Evolutionary conservation across 2,329 filamentous ascomycete species (phyloP), one percentile per base, ranked within the genome.

Genomic region (Lecanoromycetidae sp.): DNA sequence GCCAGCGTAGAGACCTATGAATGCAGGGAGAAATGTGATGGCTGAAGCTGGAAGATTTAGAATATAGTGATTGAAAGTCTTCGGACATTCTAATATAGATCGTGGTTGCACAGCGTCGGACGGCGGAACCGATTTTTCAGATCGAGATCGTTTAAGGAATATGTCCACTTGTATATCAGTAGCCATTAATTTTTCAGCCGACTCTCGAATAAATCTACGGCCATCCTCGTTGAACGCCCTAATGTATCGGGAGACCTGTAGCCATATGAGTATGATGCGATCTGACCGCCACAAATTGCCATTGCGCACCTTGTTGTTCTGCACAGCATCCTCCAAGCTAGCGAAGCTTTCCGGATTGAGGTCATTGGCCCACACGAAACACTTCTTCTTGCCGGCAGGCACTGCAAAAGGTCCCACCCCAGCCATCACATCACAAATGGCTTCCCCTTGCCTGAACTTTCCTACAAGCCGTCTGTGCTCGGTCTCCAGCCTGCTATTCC

Each of bases 351-450:
- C 84, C 0, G 90, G 90, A 61, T 98, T 98, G 61, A 95, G 80
- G 63, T 98, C 91, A 65, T 96, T 98, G 32, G 88, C 91, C 80
- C 85, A 94, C 15, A 95, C 88, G 57, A 96, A 94, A 23, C 93
- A 85, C 32, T 78, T 79, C 63, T 84, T 90, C 69, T 84, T 93
- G 13, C 86, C 91, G 0, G 90, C 87, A 0, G 91, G 91, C 3
- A 94, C 74, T 19, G 90, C 88, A 63, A 98, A 98, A 0, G 91
- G 91, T 0, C 91, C 91, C 41, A 98, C 88, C 35, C 91, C 91
- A 0, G 88, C 90, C 90, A 96, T 98, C 54, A 95, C 83, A 64
- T 98, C 91, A 67, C 83, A 91, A 1, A 96, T 84, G 3, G 87
- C 87, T 60, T 96, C 84, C 32, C 91, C 88, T 5, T 83, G 79